Conservation (phyloP, 164 flowering plant genomes). For the Brasenia schreberi region DNA sequence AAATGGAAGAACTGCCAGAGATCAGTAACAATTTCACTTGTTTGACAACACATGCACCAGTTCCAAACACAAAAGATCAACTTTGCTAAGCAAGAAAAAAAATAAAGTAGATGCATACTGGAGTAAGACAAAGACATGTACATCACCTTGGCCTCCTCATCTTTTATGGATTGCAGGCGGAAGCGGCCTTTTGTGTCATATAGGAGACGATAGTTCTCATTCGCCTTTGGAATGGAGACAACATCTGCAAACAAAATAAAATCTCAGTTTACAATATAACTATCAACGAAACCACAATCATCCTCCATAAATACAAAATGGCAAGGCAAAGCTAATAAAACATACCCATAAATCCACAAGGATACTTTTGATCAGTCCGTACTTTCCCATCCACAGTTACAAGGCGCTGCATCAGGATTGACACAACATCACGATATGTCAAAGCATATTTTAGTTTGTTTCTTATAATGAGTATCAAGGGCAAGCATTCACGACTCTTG, state of each 20-base stretch:
- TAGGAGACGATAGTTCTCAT: conserved; percentile 76
- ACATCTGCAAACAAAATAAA: conserved; percentile 31
- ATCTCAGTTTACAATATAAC: no score
- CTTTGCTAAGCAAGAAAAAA: no score
- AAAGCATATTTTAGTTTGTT: conserved; percentile 52
- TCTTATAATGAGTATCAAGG: conserved; percentile 37
- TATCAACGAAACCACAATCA: neutral
- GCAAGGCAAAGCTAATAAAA: neutral
- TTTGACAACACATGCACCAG: no score
- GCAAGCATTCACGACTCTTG: conserved; percentile 53
- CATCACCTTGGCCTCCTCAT: conserved; percentile 69
- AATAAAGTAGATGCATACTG: neutral
- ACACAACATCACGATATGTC: conserved; percentile 41
- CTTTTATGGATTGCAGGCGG: conserved; percentile 61
- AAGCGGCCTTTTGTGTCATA: conserved; percentile 85
- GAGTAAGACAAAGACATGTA: neutral
- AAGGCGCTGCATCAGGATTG: conserved; percentile 52
- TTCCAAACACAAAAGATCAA: no score
- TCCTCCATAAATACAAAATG: neutral
- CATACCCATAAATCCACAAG: conserved; percentile 59
- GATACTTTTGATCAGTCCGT: conserved; percentile 54
- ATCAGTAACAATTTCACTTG: no score
- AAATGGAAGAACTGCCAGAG: no score
- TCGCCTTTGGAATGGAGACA: conserved; percentile 66
- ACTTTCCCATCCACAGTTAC: conserved; percentile 48